Percentiles rank a stretch among this genome's conserved stretches.
Conservation (phyloP, 495 filamentous ascomycete genomes). For the Daldinia decipiens region DNA sequence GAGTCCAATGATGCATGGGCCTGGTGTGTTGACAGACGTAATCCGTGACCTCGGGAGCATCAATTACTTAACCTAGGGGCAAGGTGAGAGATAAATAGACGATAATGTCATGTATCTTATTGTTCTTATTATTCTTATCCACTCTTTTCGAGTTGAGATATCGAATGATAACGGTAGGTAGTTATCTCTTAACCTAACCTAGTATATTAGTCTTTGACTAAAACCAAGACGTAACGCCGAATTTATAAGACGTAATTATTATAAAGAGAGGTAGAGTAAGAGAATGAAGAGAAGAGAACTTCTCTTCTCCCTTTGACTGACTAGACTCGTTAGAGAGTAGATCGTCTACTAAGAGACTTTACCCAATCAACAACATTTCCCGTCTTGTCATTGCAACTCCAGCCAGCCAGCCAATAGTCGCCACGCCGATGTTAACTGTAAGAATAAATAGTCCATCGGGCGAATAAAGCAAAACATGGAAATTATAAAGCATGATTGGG, state of each 20-base stretch:
- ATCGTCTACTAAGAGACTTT: no score
- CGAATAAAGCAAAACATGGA: neutral
- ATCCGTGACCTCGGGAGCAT: neutral
- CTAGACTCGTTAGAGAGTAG: no score
- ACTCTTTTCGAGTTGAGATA: neutral
- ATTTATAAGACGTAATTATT: neutral
- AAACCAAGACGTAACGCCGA: neutral
- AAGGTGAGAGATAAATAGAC: no score
- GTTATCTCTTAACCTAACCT: no score
- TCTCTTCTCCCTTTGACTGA: neutral
- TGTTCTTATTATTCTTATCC: neutral
- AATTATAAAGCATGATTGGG: constrained; percentile 8
- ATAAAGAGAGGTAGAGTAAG: neutral
- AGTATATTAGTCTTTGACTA: neutral
- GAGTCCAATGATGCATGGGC: neutral
- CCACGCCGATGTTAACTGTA: neutral
- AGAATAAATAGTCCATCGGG: neutral
- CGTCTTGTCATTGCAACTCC: no score
- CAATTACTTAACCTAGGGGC: no score
- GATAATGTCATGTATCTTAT: neutral
- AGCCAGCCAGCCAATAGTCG: neutral
- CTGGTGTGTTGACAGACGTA: neutral
- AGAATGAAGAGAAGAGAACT: neutral
- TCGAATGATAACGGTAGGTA: neutral
- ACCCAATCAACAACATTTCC: no score